Conservation (phyloP, 2,329 filamentous ascomycete species). For the Venturia effusa region DNA sequence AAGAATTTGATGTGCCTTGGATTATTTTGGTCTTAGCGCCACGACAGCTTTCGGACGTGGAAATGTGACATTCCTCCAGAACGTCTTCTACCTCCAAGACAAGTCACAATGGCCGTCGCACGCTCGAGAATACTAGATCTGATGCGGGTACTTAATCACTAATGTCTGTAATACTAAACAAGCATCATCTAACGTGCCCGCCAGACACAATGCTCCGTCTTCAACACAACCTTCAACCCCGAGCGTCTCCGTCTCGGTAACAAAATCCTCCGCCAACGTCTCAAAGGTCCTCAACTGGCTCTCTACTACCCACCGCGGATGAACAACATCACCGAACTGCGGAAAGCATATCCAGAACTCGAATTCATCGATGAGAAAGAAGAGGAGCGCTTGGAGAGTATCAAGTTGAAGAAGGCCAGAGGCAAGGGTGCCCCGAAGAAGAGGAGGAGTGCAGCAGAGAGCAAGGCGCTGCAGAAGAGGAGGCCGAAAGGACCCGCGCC, state of each 20-base stretch:
- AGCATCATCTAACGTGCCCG: background rate
- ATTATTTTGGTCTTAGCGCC: background rate
- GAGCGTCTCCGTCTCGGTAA: slow-evolving; percentile 72
- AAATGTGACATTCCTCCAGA: no score
- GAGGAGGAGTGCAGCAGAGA: slow-evolving; percentile 45
- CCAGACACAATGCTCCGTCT: slow-evolving; percentile 30
- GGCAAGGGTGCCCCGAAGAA: slow-evolving; percentile 88
- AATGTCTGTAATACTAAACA: background rate
- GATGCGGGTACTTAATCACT: slow-evolving; percentile 53
- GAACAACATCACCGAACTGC: slow-evolving; percentile 62
- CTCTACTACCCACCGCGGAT: slow-evolving; percentile 79
- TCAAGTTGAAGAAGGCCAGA: slow-evolving; percentile 51
- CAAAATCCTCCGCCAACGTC: slow-evolving; percentile 79
- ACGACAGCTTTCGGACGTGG: background rate
- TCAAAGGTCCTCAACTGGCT: slow-evolving; percentile 71
- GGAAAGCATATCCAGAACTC: slow-evolving; percentile 57
- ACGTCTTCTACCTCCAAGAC: slow-evolving; percentile 1
- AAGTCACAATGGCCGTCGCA: slow-evolving; percentile 38
- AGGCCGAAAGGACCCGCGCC: background rate
- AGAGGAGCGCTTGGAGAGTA: slow-evolving; percentile 66
- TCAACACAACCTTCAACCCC: slow-evolving; percentile 85
- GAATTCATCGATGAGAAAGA: slow-evolving; percentile 65
- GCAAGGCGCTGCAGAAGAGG: slow-evolving; percentile 4
- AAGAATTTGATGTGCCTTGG: slow-evolving; percentile 5
- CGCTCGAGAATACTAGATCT: slow-evolving; percentile 51